Evolutionary conservation across 805 yeast genomes (phyloP).

Genomic region (Diddensiella caesifluorescens): DNA sequence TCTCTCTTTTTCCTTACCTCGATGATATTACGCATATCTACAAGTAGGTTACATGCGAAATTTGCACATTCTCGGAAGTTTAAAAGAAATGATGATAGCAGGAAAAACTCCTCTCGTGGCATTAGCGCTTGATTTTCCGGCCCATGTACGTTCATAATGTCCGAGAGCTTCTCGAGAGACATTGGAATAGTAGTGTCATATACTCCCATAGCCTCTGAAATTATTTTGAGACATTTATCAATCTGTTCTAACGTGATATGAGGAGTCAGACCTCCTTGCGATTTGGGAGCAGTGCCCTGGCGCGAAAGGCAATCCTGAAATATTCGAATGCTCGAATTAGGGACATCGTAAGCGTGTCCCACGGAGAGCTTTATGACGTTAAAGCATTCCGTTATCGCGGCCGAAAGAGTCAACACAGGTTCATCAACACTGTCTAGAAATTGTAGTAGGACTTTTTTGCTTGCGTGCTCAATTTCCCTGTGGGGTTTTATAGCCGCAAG

Average conservation of each 20-base stretch:
- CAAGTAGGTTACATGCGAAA: constrained; percentile 31
- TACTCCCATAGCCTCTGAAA: constrained; percentile 32
- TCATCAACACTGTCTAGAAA: constrained; percentile 31
- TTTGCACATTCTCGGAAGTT: constrained; percentile 41
- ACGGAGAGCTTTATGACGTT: constrained; percentile 33
- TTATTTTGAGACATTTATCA: constrained; percentile 26
- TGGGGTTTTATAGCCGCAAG: neutral
- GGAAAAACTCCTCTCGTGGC: constrained; percentile 47
- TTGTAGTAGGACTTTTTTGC: constrained; percentile 30
- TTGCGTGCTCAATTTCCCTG: constrained; percentile 35
- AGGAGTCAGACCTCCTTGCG: no score
- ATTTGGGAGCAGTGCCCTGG: no score
- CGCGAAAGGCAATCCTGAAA: no score
- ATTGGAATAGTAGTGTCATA: constrained; percentile 35
- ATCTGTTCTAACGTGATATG: neutral
- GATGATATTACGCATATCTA: constrained; percentile 31
- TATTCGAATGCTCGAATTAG: constrained; percentile 3
- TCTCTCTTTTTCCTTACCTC: constrained; percentile 32
- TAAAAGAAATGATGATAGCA: constrained; percentile 45
- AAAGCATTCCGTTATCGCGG: constrained; percentile 33
- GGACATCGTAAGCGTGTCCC: constrained; percentile 40
- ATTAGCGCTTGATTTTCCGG: constrained; percentile 31
- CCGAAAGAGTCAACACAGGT: constrained; percentile 35
- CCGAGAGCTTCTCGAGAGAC: constrained; percentile 30
- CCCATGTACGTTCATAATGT: constrained; percentile 3